Evolutionary conservation across 2,329 filamentous ascomycete species (phyloP), one percentile per base, ranked within the genome.

Genomic region (Aspergillus phoenicis): DNA sequence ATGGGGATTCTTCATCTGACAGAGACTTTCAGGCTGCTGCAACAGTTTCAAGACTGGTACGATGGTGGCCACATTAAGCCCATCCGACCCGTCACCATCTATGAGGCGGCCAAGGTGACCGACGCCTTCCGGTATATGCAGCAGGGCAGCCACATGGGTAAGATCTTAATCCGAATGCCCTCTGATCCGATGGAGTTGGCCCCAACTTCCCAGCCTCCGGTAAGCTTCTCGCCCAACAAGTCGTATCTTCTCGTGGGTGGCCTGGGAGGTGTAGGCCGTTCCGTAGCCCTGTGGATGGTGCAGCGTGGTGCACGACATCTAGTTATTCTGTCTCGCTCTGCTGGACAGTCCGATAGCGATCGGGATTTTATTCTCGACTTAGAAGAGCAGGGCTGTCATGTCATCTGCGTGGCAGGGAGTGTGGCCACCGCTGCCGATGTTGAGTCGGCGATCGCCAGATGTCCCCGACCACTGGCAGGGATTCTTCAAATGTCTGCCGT

Each of bases 61-160:
- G 53, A 6, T 43, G 3, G 52, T 58, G 57, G 58, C 10, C 30
- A 45, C 11, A 56, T 64, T 13, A 28, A 17, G 3, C 62, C 62
- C 2, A 52, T 66, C 17, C 28, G 28, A 5, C 58, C 62, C 2
- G 47, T 62, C 20, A 62, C 28, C 1, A 38, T 47, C 1, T 66
- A 57, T 36, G 36, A 36, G 26, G 38, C 60, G n/a, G 33, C 30
- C 5, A 51, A 64, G 11, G 53, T 68, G 8, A 28, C 52, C 17
- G 47, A 54, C 6, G 77, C 76, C 0, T 62, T 80, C 3, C 47
- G 58, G 5, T 71, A 65, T 58, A 73, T 80, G 48, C 72, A 72
- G 8, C 52, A 64, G 5, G 77, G 77, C 0, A 66, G 64, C 1
- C 77, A 80, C 53, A 71, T 77, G 1, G 78, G 79, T 10, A 80